Base-by-base conservation (phyloP, 2,329 filamentous ascomycete species). In the Seiridium cupressi region DNA sequence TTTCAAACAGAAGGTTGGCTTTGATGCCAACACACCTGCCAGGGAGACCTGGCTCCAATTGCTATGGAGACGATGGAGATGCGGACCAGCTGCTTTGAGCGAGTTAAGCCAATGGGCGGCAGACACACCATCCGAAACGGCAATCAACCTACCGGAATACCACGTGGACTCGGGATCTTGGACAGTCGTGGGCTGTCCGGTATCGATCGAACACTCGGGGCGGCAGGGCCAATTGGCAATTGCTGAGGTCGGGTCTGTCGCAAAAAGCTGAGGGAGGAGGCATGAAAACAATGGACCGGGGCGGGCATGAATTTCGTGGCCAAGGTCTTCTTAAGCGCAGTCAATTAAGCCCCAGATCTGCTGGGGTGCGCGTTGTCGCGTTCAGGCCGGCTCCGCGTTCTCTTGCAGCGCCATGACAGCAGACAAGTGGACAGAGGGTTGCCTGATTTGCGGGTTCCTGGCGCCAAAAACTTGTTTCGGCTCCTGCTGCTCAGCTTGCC, bases 41-140 rank as follows among this genome's bases (percentile, higher is more conserved):
- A 9, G 32, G 18, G 49, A 31, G 36, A 40, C 11, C 40, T 51
- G 44, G 55, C 34, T 34, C 55, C 55, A 58, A 32, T 40, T 51
- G 46, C 55, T 44, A n/a, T 51, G 55, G 51, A 36, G 5, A 40
- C n/a, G 13, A 49, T 48, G 11, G 18, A 4, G 55, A 44, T 6
- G n/a, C 26, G 44, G 13, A 18, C 31, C 10, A 46, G 7, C 13
- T 31, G 31, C 18, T 32, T 55, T 11, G 26, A 44, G 10, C 10
- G 6, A 57, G 46, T 48, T 35, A 38, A 40, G 55, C 55, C 55
- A 58, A 58, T 58, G 55, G 55, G 44, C 44, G 46, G 13, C 10
- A 51, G 42, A 51, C 55, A 58, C 55, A 58, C 55, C 55, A 44
- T 31, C 36, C 44, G 44, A 48, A 38, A 44, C 18, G 49, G 34